Percentiles rank a stretch among this genome's conserved stretches.
Conservation (phyloP, 2,329 filamentous ascomycete species). For the Rutstroemia sp. region DNA sequence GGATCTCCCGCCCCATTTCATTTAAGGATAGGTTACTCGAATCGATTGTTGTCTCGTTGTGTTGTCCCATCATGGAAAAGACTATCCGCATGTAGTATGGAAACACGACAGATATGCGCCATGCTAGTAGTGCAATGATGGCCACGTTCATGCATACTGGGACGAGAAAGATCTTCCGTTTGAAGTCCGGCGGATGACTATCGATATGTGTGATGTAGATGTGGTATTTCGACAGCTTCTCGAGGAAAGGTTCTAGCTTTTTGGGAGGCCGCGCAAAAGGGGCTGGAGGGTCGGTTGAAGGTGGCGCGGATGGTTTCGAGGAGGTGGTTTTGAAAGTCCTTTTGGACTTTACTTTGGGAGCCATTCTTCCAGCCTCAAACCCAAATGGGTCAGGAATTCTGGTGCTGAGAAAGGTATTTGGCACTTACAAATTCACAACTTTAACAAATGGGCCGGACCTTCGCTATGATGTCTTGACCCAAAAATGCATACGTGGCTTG, state of each 20-base stretch:
- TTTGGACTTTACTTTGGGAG: conserved; percentile 27
- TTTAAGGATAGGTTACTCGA: conserved; percentile 47
- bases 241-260: conserved; percentile 57
- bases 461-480: not conserved
- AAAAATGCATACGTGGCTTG: not conserved
- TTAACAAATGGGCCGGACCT: not conserved
- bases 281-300: conserved; percentile 36
- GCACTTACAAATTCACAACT: not conserved
- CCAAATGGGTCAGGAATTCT: not conserved
- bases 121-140: conserved; percentile 56
- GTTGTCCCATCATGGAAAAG: conserved; percentile 24
- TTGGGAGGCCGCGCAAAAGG: conserved; percentile 64
- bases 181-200: conserved; percentile 58
- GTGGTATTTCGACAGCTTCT: conserved; percentile 56
- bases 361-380: conserved; percentile 18
- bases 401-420: not conserved
- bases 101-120: conserved; percentile 60
- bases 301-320: conserved; percentile 10
- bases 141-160: conserved; percentile 68
- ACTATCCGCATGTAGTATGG: conserved; percentile 56
- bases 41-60: conserved; percentile 59
- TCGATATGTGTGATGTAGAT: conserved; percentile 86
- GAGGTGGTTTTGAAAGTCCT: conserved; percentile 20
- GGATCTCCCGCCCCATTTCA: conserved; percentile 44
- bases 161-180: conserved; percentile 75